These are phyloP conservation scores for Cryptosporidium andersoni DNA, from an alignment of 169 alveolate genomes.

Conservation along the genomic window DNA sequence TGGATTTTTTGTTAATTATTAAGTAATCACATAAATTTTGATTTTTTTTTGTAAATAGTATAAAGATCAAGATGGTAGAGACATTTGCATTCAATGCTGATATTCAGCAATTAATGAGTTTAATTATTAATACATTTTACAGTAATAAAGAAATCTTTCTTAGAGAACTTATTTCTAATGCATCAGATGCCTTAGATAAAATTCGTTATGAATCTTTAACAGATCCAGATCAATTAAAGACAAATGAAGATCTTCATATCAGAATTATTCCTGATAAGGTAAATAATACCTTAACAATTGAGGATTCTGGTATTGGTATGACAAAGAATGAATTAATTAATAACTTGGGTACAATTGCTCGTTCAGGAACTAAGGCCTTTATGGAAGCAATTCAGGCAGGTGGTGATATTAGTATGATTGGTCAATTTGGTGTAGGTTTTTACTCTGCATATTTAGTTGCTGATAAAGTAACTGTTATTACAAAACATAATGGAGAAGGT, in stretches of 20 bases:
- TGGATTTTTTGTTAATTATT: background rate
- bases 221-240: constrained; percentile 92
- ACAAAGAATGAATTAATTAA: constrained; percentile 95
- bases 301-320: constrained; percentile 99
- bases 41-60: background rate
- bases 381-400: constrained; percentile 98
- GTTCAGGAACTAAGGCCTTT: constrained; percentile 98
- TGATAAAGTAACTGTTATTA: constrained; percentile 96
- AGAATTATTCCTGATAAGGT: constrained; percentile 96
- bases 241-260: constrained; percentile 91
- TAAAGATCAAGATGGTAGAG: constrained; percentile 76
- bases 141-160: constrained; percentile 99
- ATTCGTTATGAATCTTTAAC: constrained; percentile 96
- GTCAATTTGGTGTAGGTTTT: constrained; percentile 99
- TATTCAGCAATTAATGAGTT: constrained; percentile 95
- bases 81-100: constrained; percentile 98
- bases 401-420: constrained; percentile 98
- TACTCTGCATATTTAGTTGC: constrained; percentile 99
- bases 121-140: constrained; percentile 99
- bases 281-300: constrained; percentile 93
- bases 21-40: background rate
- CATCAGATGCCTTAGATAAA: constrained; percentile 99
- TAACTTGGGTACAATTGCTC: constrained; percentile 98
- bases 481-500: constrained; percentile 95
- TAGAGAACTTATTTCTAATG: constrained; percentile 98